Percentiles rank a stretch among this genome's conserved stretches.
Conservation (phyloP, 805 yeast species). For the Kodamaea fukazawae region DNA sequence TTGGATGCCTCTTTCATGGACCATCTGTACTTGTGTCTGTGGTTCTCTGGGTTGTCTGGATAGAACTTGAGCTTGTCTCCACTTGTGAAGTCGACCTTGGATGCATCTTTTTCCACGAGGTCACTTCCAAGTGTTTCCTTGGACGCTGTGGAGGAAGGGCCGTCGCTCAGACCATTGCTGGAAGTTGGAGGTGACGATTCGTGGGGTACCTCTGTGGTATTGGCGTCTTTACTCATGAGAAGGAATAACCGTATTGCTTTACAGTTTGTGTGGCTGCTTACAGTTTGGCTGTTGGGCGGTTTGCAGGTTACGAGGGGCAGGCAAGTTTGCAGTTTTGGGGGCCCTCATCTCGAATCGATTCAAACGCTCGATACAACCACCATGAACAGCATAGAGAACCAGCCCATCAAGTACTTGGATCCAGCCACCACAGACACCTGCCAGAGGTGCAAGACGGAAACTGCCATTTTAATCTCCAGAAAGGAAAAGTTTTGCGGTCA, state of each 20-base stretch:
- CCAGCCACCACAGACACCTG: constrained; percentile 26
- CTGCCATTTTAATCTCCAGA: constrained; percentile 49
- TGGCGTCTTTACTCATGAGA: too few species aligned
- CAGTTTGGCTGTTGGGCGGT: not conserved
- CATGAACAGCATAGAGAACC: constrained; percentile 7
- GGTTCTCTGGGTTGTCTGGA: constrained; percentile 84
- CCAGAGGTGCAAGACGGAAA: constrained; percentile 47
- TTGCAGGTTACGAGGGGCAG: too few species aligned
- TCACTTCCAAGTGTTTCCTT: constrained; percentile 17
- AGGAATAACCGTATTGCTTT: not conserved
- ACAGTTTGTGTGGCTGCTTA: not conserved
- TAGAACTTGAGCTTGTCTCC: constrained; percentile 66
- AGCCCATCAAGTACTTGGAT: constrained; percentile 18
- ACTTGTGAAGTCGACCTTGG: constrained; percentile 52
- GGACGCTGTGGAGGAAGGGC: not conserved
- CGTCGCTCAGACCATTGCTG: not conserved
- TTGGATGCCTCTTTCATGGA: constrained; percentile 74
- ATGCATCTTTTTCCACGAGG: constrained; percentile 31
- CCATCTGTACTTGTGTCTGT: constrained; percentile 66
- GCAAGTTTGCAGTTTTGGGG: constrained; percentile 2
- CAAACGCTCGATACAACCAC: not conserved
- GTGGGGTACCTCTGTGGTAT: too few species aligned
- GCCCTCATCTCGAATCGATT: not conserved
- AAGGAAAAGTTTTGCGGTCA: constrained; percentile 61
- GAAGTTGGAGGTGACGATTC: too few species aligned